Evolutionary conservation across 371 early-diverging fungal species (phyloP).

Genomic region (Nematocida ironsii): DNA sequence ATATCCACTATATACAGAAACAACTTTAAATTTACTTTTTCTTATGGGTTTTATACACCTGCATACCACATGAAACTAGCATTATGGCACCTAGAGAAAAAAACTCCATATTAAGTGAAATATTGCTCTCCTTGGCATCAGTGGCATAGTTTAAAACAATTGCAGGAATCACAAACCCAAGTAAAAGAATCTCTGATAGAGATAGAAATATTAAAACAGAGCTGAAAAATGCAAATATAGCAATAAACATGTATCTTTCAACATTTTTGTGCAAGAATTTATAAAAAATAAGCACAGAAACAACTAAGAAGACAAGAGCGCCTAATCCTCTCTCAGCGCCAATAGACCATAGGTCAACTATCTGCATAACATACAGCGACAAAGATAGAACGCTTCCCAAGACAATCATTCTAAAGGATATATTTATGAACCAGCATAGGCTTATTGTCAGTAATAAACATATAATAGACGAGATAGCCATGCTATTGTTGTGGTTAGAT

Average conservation of each 20-base stretch:
- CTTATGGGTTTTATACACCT: too few species aligned
- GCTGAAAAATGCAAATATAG: neutral
- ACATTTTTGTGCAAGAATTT: neutral
- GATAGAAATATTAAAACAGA: neutral
- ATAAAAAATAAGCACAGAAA: neutral
- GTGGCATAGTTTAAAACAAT: neutral
- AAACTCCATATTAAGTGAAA: slow-evolving; percentile 4
- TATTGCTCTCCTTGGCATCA: neutral
- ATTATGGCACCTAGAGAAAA: neutral
- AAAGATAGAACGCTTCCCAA: neutral
- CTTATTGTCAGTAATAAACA: neutral
- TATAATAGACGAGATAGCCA: neutral
- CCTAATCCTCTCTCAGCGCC: neutral
- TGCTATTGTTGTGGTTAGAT: too few species aligned
- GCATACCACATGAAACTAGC: neutral
- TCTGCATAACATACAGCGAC: neutral
- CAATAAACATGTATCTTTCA: slow-evolving; percentile 3
- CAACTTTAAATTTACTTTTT: neutral
- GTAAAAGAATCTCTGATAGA: neutral
- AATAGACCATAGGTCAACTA: neutral
- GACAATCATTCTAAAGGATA: neutral
- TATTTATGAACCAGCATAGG: neutral
- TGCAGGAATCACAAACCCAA: neutral
- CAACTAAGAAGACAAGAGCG: neutral
- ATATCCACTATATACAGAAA: neutral